Evolutionary conservation across 495 filamentous ascomycete species (phyloP), one percentile per base, ranked within the genome.

Genomic region (Amniculicola lignicola): DNA sequence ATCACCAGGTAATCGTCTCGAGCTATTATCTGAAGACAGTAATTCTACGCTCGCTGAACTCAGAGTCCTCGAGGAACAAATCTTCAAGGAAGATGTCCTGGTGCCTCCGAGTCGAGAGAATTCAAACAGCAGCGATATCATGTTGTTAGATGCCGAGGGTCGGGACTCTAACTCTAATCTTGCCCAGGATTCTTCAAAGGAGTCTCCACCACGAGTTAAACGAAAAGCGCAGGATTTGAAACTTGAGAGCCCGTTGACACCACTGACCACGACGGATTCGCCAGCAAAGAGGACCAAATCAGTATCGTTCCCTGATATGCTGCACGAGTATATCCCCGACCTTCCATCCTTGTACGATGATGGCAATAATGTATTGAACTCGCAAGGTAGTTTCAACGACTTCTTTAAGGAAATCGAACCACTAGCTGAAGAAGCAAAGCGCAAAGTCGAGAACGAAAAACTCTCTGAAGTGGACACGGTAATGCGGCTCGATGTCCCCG

Each of bases 401-500:
- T 70, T 78, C 39, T 69, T 78, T 21, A 61, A 67, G 3, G 59
- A 71, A 14, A 66, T 86, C n/a, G 62, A 68, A 24, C 72, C 77
- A n/a, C 66, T 70, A 12, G 79, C 75, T 18, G 61, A 63, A 33
- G 61, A 66, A 11, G 72, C 70, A 22, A 74, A 69, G 49, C 69
- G 67, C 29, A 65, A 62, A 6, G 57, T 80, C 6, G 81, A 82
- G 54, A 83, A 88, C 52, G 85, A 88, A 63, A 78, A 78, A 37
- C 70, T 88, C 18, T 70, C 80, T 31, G 74, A 79, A 42, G 75
- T 73, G 3, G 83, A 85, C 49, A 76, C 80, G 0, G 78, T 75
- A 7, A 70, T 72, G 25, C 74, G 85, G 47, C 68, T 86, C 15
- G 57, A 73, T 22, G 74, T 87, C 16, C 84, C 83, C 0, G 47